phyloP scores from a whole-genome alignment of 495 filamentous ascomycete genomes.

The Neurospora discreta region DNA sequence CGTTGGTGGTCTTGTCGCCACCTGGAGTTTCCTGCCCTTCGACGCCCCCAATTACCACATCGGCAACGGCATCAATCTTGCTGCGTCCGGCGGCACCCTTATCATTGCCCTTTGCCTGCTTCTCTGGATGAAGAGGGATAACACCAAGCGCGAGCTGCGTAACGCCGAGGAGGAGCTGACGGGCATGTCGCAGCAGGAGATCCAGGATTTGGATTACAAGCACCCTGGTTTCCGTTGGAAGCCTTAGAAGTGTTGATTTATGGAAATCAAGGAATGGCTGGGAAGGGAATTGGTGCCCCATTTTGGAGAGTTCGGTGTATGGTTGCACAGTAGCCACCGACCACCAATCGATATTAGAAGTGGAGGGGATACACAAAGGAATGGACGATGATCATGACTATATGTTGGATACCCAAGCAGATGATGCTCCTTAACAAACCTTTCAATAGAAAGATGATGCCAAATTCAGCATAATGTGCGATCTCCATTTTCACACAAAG shows the following conservation, averaged over 20 bases:
- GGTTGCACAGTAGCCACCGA: neutral
- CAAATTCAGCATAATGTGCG: neutral
- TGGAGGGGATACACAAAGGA: neutral
- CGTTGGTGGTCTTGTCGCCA: constrained; percentile 58
- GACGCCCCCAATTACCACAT: constrained; percentile 61
- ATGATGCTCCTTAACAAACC: neutral
- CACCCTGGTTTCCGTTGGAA: constrained; percentile 60
- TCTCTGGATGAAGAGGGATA: constrained; percentile 54
- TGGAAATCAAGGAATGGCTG: neutral
- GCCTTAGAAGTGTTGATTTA: constrained; percentile 21
- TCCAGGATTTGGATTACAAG: constrained; percentile 61
- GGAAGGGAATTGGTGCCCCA: neutral
- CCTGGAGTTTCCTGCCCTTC: constrained; percentile 55
- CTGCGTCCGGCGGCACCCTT: constrained; percentile 42
- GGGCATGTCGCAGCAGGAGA: constrained; percentile 41
- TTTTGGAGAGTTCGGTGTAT: neutral
- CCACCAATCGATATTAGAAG: neutral
- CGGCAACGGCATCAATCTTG: constrained; percentile 65
- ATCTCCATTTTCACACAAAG: no score
- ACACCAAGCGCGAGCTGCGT: constrained; percentile 42
- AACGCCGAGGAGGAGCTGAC: constrained; percentile 45
- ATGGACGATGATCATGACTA: neutral
- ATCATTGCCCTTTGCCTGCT: constrained; percentile 35
- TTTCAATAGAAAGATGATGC: neutral
- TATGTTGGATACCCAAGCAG: neutral